Evolutionary conservation across 2,329 filamentous ascomycete genomes (phyloP).

Genomic region (Fusarium albosuccineum): DNA sequence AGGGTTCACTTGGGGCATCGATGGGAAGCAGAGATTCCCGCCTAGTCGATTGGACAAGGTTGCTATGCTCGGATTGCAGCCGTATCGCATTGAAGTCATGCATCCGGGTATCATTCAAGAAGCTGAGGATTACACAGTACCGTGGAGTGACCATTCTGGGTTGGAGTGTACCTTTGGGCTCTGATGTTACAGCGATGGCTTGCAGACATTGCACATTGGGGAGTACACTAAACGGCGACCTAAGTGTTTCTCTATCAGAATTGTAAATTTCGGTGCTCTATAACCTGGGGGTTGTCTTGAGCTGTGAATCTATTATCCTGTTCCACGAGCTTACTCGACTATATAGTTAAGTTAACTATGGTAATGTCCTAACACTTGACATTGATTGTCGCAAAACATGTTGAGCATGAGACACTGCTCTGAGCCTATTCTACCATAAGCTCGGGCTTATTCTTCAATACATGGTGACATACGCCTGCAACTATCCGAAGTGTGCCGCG

Average conservation of each 20-base stretch:
- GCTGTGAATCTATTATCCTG: background rate
- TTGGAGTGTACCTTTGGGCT: slow-evolving; percentile 10
- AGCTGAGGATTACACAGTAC: background rate
- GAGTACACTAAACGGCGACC: too few species aligned
- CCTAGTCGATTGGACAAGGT: slow-evolving; percentile 55
- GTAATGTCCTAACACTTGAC: too few species aligned
- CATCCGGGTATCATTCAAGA: slow-evolving; percentile 17
- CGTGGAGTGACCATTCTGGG: slow-evolving; percentile 21
- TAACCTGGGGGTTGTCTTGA: too few species aligned
- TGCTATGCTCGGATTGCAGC: slow-evolving; percentile 46
- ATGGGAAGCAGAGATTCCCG: slow-evolving; percentile 50
- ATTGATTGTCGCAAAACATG: too few species aligned
- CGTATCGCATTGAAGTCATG: slow-evolving; percentile 31
- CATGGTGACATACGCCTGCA: background rate
- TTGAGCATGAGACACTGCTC: too few species aligned
- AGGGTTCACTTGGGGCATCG: slow-evolving; percentile 55
- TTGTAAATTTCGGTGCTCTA: too few species aligned
- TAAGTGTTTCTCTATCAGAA: too few species aligned
- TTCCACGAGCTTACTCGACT: background rate
- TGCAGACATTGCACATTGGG: too few species aligned
- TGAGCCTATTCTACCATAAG: background rate
- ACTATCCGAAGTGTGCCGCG: background rate
- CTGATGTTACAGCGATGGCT: background rate
- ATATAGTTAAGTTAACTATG: too few species aligned
- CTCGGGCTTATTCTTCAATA: background rate